Evolutionary conservation across 1,284 basidiomycete species (phyloP).

Genomic region (Melampsora larici-populina): DNA sequence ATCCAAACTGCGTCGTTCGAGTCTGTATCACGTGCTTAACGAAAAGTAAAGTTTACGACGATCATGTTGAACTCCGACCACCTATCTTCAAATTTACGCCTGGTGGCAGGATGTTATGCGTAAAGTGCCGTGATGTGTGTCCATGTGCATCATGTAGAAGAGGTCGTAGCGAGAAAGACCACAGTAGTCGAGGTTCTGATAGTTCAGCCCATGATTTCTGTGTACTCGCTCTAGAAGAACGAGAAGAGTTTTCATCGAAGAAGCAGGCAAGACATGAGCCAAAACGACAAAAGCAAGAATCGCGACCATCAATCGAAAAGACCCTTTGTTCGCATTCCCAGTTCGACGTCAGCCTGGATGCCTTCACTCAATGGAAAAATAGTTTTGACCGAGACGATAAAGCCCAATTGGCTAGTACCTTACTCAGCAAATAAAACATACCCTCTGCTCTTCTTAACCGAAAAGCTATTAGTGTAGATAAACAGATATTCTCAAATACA

Average conservation of each 20-base stretch:
- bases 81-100: conserved; percentile 40
- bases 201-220: conserved; percentile 18
- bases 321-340: not conserved
- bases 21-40: too few relatives aligned
- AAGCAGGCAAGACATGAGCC: not conserved
- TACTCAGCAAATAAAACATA: conserved; percentile 73
- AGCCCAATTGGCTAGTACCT: conserved; percentile 71
- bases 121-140: conserved; percentile 37
- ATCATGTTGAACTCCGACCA: conserved; percentile 19
- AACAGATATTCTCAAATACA: conserved; percentile 32
- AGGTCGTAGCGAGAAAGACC: conserved; percentile 11
- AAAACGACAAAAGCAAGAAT: conserved; percentile 4
- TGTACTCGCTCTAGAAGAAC: conserved; percentile 18
- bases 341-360: too few relatives aligned
- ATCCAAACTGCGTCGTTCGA: conserved; percentile 35
- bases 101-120: conserved; percentile 38
- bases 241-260: not conserved
- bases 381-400: conserved; percentile 58
- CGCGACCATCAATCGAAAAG: not conserved
- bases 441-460: conserved; percentile 66
- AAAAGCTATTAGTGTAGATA: conserved; percentile 56
- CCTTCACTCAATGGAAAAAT: not conserved
- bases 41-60: conserved; percentile 20
- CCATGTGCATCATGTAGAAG: conserved; percentile 41
- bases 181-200: conserved; percentile 18